Base-by-base conservation (phyloP, 495 filamentous ascomycete species). In the Tuber brumale region DNA sequence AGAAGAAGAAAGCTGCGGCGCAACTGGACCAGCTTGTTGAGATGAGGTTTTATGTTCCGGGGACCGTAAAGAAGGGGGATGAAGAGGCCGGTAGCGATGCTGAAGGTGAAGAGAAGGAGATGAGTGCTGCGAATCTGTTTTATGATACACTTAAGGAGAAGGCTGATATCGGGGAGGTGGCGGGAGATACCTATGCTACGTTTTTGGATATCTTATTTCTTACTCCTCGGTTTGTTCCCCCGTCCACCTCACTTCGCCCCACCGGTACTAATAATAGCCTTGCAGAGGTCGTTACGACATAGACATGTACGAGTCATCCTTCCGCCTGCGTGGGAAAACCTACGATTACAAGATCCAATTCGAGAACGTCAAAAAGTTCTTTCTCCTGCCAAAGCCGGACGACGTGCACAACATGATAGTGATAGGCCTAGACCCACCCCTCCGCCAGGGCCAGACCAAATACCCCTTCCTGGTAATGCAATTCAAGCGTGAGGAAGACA, bases 291-390 rank as follows among this genome's bases (percentile, higher is more conserved):
- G 96, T 72, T 99, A 98, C 88, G 96, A 97, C 84, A 97, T 98
- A 87, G 96, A 98, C 84, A 97, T 99, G 93, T 99, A 98, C 88
- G 96, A 98, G 83, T 90, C 90, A 1, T 98, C 96, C 8, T 98
- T 99, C 89, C 92, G 96, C 75, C 89, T 99, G 75, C 95, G 96
- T 71, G 96, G 96, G 72, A 98, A 98, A 85, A 99, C 96, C 44
- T 99, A 99, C 88, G 96, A 98, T 87, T 99, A 99, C 89, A 99
- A 99, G 88, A 97, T 99, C 77, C 93, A 97, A 85, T 99, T 97
- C 83, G 92, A 97, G 46, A 88, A 90, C 46, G 93, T 97, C 86
- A 99, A 99, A 87, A 98, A 98, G 85, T 98, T 98, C 84, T 96
- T 99, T 89, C 87, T 97, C 73, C 90, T 99, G 9, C 96, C 96